Conservation (phyloP, 116 monocot species). For the Trichopus zeylanicus region DNA sequence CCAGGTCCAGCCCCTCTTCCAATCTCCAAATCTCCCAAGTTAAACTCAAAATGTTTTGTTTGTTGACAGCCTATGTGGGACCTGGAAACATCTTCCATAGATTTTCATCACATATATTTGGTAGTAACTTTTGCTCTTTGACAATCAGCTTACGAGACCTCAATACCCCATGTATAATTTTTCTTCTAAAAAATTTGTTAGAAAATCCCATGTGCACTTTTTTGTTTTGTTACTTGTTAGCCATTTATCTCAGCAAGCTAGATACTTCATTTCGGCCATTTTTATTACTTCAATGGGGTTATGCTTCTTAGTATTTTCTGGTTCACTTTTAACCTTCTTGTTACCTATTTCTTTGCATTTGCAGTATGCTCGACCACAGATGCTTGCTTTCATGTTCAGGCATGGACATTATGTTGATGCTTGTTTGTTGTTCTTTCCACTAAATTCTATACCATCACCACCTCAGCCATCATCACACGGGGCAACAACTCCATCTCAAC, state of each 20-base stretch:
- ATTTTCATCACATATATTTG: no score
- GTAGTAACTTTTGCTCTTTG: no score
- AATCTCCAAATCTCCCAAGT: no score
- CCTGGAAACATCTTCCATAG: no score
- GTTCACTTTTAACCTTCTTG: background rate
- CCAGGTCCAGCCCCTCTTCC: no score
- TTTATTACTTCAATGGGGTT: background rate
- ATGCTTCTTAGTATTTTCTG: background rate
- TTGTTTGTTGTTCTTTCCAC: slow-evolving; percentile 81
- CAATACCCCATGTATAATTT: no score
- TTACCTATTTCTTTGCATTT: slow-evolving; percentile 1
- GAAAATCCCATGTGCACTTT: no score
- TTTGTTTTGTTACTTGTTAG: no score
- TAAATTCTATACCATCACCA: slow-evolving; percentile 33
- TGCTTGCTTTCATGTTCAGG: slow-evolving; percentile 87
- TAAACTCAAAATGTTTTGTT: no score
- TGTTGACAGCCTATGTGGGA: no score
- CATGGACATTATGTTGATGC: slow-evolving; percentile 91
- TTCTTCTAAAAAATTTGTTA: no score
- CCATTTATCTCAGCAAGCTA: background rate
- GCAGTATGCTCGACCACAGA: slow-evolving; percentile 76
- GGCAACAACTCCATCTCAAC: slow-evolving; percentile 32
- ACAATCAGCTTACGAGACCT: no score
- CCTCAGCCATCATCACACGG: slow-evolving; percentile 28
- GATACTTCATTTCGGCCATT: background rate